phyloP scores from a whole-genome alignment of 2,329 filamentous ascomycete genomes.

The Clarireedia sp. region DNA sequence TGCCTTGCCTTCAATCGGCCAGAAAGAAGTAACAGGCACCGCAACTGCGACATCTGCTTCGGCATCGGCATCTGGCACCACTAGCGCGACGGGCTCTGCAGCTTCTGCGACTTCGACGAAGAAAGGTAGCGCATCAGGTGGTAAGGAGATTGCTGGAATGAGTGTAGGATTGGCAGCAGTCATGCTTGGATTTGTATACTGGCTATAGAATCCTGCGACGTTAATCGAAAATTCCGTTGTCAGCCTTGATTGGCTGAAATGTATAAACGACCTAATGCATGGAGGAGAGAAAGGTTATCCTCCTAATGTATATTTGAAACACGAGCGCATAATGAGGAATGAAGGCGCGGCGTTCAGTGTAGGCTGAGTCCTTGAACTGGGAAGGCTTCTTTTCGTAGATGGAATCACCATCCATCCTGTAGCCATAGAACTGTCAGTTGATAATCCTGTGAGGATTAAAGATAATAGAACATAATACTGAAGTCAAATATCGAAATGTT shows the following conservation, averaged over 20 bases:
- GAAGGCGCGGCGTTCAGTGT: slow-evolving; percentile 19
- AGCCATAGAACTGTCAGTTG: not conserved
- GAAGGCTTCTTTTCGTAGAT: not conserved
- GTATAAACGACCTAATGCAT: slow-evolving; percentile 12
- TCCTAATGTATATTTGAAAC: slow-evolving; percentile 2
- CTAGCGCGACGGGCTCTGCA: slow-evolving; percentile 22
- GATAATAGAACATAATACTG: not conserved
- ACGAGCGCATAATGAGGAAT: slow-evolving; percentile 19
- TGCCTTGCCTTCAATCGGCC: slow-evolving; percentile 59
- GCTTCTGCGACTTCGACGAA: slow-evolving; percentile 32
- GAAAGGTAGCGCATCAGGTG: slow-evolving; percentile 35
- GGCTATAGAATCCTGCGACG: slow-evolving; percentile 32
- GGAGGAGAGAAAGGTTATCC: not conserved
- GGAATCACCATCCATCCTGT: not conserved
- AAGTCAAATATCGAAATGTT: not conserved
- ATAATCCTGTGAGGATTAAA: not conserved
- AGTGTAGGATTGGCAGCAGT: slow-evolving; percentile 40
- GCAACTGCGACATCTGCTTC: slow-evolving; percentile 27
- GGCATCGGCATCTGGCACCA: slow-evolving; percentile 29
- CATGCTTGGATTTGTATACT: slow-evolving; percentile 45
- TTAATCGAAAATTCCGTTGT: not conserved
- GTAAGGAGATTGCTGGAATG: slow-evolving; percentile 43
- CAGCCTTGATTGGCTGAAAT: slow-evolving; percentile 8
- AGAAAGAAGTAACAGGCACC: slow-evolving; percentile 22
- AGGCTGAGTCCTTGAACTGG: not conserved